Evolutionary conservation across 148 eudicot species (phyloP).

Genomic region (Rheum nobile): DNA sequence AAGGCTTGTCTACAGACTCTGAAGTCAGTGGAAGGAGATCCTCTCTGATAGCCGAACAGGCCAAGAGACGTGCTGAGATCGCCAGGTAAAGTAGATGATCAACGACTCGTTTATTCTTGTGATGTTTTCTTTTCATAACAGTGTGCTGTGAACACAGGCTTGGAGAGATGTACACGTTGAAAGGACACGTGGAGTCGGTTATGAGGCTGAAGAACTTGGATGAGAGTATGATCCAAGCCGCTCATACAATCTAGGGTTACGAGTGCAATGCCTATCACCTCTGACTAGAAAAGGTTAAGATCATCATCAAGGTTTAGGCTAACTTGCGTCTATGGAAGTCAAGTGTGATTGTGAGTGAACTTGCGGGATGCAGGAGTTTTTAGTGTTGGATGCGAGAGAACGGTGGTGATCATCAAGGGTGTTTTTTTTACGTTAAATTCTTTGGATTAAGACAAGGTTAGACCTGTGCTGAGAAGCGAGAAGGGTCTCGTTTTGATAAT

Average conservation of each 20-base stretch:
- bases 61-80: conserved; percentile 65
- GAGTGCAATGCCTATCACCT: not conserved
- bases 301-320: conserved; percentile 9
- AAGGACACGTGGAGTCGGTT: conserved; percentile 54
- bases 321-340: not conserved
- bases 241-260: conserved; percentile 38
- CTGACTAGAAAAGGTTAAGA: conserved; percentile 1
- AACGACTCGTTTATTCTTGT: not conserved
- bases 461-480: not conserved
- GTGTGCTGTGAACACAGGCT: conserved; percentile 26
- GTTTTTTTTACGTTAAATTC: not conserved
- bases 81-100: conserved; percentile 32
- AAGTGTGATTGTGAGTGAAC: not conserved
- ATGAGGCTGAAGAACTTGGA: conserved; percentile 50
- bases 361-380: not conserved
- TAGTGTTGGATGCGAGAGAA: not conserved
- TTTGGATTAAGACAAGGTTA: not conserved
- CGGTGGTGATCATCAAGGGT: not conserved
- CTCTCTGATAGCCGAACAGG: conserved; percentile 55
- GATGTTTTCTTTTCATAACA: not conserved
- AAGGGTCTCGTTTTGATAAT: conserved; percentile 7
- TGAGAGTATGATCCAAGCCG: conserved; percentile 17
- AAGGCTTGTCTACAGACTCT: conserved; percentile 28
- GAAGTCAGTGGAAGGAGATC: conserved; percentile 22
- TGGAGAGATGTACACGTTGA: conserved; percentile 39